A percentile compares a stretch with the other conserved stretches of the same genome.
phyloP scores from a whole-genome alignment of 192 early-diverging fungal species.

The Podochytrium sp. region DNA sequence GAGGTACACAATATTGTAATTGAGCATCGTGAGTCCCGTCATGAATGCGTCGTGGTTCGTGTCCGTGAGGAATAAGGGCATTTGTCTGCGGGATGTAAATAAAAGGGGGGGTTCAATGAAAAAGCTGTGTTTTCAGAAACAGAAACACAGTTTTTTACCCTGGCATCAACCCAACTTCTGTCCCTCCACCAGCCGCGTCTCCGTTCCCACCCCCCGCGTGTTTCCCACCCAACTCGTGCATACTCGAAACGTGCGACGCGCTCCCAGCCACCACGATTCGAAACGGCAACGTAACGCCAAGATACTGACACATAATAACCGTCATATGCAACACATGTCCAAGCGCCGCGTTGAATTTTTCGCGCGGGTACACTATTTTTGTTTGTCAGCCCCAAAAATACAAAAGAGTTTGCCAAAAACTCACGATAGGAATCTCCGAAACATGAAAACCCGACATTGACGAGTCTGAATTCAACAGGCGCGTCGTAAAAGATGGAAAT shows the following conservation, averaged over 20 bases:
- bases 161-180: too few species aligned
- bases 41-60: slow-evolving; percentile 45
- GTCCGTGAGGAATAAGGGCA: slow-evolving; percentile 48
- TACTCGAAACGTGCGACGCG: slow-evolving; percentile 25
- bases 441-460: slow-evolving; percentile 46
- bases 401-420: neutral
- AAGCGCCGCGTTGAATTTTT: slow-evolving; percentile 53
- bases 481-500: slow-evolving; percentile 29
- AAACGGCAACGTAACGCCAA: slow-evolving; percentile 49
- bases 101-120: too few species aligned
- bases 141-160: too few species aligned
- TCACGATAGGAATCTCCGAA: slow-evolving; percentile 43
- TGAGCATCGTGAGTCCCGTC: slow-evolving; percentile 46
- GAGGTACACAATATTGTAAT: slow-evolving; percentile 52
- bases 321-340: slow-evolving; percentile 49
- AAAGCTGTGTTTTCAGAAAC: too few species aligned
- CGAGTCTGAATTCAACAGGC: slow-evolving; percentile 48
- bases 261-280: slow-evolving; percentile 31
- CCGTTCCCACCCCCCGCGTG: too few species aligned
- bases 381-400: neutral
- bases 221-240: too few species aligned
- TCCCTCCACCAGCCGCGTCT: too few species aligned
- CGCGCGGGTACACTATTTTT: slow-evolving; percentile 36
- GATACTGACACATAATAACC: slow-evolving; percentile 47
- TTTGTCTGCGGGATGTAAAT: too few species aligned